Evolutionary conservation across 108 stramenopile species (phyloP), one percentile per base, ranked within the genome.

Genomic region (Cyclotella baltica): DNA sequence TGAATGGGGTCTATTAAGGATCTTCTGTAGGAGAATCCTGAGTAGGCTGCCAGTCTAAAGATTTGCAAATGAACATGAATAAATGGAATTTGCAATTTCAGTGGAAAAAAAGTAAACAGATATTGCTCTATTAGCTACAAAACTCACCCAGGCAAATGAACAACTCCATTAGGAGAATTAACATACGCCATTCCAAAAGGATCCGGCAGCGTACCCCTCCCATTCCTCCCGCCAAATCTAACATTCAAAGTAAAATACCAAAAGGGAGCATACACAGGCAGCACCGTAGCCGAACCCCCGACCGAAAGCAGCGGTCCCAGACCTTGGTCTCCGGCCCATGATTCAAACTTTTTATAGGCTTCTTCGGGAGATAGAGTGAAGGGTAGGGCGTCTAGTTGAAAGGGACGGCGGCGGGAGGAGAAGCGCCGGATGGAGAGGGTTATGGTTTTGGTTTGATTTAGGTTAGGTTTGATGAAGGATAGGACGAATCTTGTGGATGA

Each of bases 161-260:
- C 80, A 2, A 83, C 76, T 36, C 62, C 67, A 46, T 87, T 73
- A 5, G 76, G 74, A 29, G 77, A 36, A 50, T 81, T 77, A 5
- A 67, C 65, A 46, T 75, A 84, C 22, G 87, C 86, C 18, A 62
- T 66, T 25, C 62, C 31, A 68, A 93, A 90, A 25, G 87, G 86
- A 29, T 86, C 78, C 13, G 93, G 82, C 67, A 64, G 40, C 67
- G 62, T 9, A 50, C 33, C 46, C 38, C 37, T 40, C 27, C 47
- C 25, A 20, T 6, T 15, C 36, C 56, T 35, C 52, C 20, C 72
- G 13, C 72, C 80, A 67, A 89, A 94, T 16, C 91, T 85, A 34
- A 91, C 55, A 59, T 94, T 94, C 37, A 94, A 25, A 70, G 92
- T 89, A 83, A 94, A 94, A 35, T 84, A 86, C 87, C 87, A 92